Evolutionary conservation across 345 rosid species (phyloP).

Genomic region (Dipteronia dyeriana): DNA sequence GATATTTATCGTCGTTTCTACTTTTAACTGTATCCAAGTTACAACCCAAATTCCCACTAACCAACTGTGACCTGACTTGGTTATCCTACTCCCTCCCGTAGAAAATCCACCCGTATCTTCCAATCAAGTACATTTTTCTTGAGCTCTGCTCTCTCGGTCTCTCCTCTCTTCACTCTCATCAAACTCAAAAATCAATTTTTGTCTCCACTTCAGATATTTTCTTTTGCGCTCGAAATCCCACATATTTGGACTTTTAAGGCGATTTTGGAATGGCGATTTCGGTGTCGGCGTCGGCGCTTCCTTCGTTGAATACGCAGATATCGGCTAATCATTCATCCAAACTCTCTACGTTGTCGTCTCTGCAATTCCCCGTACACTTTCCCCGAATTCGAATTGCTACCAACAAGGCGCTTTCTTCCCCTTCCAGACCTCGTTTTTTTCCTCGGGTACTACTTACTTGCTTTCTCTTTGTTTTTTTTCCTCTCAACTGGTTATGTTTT

Average conservation of each 20-base stretch:
- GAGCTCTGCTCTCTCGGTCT: too few relatives aligned
- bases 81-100: too few relatives aligned
- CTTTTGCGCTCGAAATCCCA: not conserved
- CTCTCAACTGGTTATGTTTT: not conserved
- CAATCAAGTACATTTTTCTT: not conserved
- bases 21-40: too few relatives aligned
- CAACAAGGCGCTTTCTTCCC: slow-evolving; percentile 21
- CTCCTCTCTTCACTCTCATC: not conserved
- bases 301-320: slow-evolving; percentile 24
- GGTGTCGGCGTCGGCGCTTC: slow-evolving; percentile 35
- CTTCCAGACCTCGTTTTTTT: slow-evolving; percentile 33
- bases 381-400: slow-evolving; percentile 28
- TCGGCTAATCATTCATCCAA: slow-evolving; percentile 20
- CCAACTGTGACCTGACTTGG: too few relatives aligned
- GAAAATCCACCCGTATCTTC: too few relatives aligned
- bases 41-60: too few relatives aligned
- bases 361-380: slow-evolving; percentile 35
- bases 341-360: slow-evolving; percentile 33
- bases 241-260: not conserved
- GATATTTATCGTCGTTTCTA: too few relatives aligned
- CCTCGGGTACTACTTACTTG: slow-evolving; percentile 21
- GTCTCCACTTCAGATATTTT: too few relatives aligned
- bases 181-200: not conserved
- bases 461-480: not conserved
- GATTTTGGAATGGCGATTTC: slow-evolving; percentile 51